Base-by-base conservation (phyloP, 768 basidiomycete genomes). In the Trametes villosa region DNA sequence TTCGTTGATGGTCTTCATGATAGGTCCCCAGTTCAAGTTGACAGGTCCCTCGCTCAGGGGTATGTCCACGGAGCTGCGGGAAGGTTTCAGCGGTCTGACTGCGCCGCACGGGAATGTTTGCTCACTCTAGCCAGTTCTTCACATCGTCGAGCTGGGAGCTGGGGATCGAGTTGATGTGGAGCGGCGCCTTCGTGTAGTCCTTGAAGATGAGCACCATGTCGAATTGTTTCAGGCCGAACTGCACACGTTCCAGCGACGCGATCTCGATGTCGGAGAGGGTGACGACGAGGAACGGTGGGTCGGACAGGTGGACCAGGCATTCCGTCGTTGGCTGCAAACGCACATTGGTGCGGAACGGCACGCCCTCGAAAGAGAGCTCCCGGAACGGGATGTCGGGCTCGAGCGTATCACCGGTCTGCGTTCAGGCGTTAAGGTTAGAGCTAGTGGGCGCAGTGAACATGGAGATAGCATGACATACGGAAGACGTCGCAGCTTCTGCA, bases 1-100 rank as follows among this genome's bases (percentile, higher is more conserved):
- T 65, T 98, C 96, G 64, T 97, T 97, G 76, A 98, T 88, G 38
- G 94, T 96, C 76, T 98, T 98, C 94, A 99, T 98, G 73, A 99
- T 97, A 3, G 91, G 92, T 6, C 89, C 88, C 97, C 96, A 99
- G 70, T 97, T 96, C 76, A 98, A 79, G 75, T 98, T 98, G 78
- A 99, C 94, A 8, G 94, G 93, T 5, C 96, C 91, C 75, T 98
- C 96, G 46, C 91, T 91, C 77, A 97, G 83, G 9, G 97, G 89
- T 58, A 99, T 96, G 71, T 99, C 97, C 57, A 98, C 95, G 6
- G 96, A 98, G 70, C 96, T 98, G 64, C 13, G 55, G 22, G 38
- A 9, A n/a, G 41, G 1, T 13, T 20, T 57, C 38, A 50, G 59
- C n/a, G 5, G 0, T 3, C n/a, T 57, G 36, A n/a, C 60, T 17